phyloP scores from a whole-genome alignment of 2,329 filamentous ascomycete genomes.

The Trichoderma oligosporum region DNA sequence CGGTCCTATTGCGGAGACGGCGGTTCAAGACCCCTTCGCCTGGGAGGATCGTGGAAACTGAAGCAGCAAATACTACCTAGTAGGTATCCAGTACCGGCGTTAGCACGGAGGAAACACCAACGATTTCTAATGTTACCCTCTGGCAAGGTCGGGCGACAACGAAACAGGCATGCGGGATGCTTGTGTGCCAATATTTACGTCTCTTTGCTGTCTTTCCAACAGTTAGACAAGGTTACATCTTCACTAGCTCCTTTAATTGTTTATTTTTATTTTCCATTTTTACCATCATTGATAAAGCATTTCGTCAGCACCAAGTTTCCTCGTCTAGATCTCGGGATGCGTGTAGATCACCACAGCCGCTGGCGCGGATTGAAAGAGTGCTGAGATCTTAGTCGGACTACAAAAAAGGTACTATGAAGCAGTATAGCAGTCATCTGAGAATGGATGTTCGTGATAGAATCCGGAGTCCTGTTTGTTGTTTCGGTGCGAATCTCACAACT shows the following conservation, averaged over 20 bases:
- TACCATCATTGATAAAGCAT: not conserved
- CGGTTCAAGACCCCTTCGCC: not conserved
- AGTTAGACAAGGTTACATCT: not conserved
- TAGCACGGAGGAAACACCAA: not conserved
- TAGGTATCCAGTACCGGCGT: not conserved
- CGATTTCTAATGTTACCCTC: constrained; percentile 3
- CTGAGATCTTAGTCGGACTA: not conserved
- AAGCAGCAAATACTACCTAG: too few relatives aligned
- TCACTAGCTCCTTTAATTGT: not conserved
- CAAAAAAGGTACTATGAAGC: not conserved
- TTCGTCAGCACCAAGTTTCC: not conserved
- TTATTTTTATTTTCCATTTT: not conserved
- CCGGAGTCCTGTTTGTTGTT: too few relatives aligned
- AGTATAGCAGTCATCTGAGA: too few relatives aligned
- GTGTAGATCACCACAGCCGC: constrained; percentile 11
- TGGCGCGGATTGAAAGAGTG: not conserved
- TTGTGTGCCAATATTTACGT: constrained; percentile 7
- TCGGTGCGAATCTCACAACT: too few relatives aligned
- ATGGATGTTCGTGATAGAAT: too few relatives aligned
- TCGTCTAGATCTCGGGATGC: constrained; percentile 14
- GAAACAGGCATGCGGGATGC: not conserved
- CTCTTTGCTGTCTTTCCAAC: not conserved
- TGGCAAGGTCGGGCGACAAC: not conserved
- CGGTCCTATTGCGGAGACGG: constrained; percentile 15
- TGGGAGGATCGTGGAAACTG: not conserved